A percentile compares a stretch with the other conserved stretches of the same genome.
Conservation (phyloP, 306 rosid species). For the Trifolium subterraneum region DNA sequence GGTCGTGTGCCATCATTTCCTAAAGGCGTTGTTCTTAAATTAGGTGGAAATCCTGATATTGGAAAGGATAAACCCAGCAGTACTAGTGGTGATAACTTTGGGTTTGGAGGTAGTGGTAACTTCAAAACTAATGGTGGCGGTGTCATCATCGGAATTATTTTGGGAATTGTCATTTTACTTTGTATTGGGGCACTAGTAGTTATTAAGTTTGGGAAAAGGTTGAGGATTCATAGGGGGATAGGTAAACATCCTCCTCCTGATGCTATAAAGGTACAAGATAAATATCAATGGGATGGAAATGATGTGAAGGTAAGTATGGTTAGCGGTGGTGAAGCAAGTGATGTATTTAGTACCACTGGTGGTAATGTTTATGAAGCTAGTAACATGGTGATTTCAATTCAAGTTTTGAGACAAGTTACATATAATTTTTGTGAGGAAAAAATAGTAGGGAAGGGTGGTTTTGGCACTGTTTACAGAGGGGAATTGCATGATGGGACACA, state of each 20-base stretch:
- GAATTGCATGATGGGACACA: constrained; percentile 87
- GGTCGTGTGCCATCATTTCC: constrained; percentile 64
- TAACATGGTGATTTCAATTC: constrained; percentile 71
- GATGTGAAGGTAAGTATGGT: constrained; percentile 49
- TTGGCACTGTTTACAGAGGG: constrained; percentile 85
- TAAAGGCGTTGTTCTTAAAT: constrained; percentile 46
- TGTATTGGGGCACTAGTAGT: constrained; percentile 21
- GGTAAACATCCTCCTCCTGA: constrained; percentile 43
- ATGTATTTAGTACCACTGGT: constrained; percentile 34
- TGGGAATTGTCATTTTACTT: constrained; percentile 47
- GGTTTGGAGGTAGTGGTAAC: background rate
- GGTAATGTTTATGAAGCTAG: constrained; percentile 58
- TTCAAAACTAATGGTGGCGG: constrained; percentile 26
- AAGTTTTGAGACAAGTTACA: constrained; percentile 73
- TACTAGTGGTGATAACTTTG: constrained; percentile 7
- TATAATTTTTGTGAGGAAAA: constrained; percentile 65
- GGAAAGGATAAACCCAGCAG: constrained; percentile 53
- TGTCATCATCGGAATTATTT: constrained; percentile 44
- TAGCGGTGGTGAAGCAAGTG: constrained; percentile 39
- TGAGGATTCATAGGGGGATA: constrained; percentile 24
- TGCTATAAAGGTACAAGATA: constrained; percentile 49
- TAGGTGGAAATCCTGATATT: constrained; percentile 63
- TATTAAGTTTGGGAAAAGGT: constrained; percentile 42
- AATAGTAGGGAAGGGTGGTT: constrained; percentile 83
- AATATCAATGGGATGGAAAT: constrained; percentile 51